Evolutionary conservation across 2,329 filamentous ascomycete genomes (phyloP).

Genomic region (Acarospora socialis): DNA sequence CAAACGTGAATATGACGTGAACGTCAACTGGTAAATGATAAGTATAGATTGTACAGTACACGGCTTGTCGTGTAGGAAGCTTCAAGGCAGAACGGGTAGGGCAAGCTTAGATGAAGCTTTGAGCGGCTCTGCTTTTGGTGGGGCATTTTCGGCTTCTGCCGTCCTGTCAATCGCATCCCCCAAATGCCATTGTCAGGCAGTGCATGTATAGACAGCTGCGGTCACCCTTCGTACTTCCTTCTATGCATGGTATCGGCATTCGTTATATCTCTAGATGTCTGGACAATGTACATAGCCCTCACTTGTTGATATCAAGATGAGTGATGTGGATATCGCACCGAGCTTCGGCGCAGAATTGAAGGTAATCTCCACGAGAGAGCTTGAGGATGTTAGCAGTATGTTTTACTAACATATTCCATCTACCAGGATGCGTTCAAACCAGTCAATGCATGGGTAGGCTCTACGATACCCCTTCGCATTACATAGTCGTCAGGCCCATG

Average conservation of each 20-base stretch:
- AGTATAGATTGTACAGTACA: no score
- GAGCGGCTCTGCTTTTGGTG: no score
- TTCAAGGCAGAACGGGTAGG: no score
- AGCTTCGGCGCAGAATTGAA: conserved; percentile 91
- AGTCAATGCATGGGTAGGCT: conserved; percentile 69
- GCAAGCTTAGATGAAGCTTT: no score
- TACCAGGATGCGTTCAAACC: conserved; percentile 94
- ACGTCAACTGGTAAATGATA: no score
- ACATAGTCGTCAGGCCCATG: conserved; percentile 6
- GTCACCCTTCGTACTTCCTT: neutral
- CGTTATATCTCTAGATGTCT: no score
- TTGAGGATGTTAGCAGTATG: conserved; percentile 7
- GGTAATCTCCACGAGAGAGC: no score
- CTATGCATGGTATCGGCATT: no score
- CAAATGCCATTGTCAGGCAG: neutral
- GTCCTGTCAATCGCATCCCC: neutral
- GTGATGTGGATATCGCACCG: conserved; percentile 66
- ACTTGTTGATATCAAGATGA: conserved; percentile 40
- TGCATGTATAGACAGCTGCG: neutral
- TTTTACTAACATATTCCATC: conserved; percentile 4
- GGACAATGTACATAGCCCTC: neutral
- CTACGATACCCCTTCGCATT: conserved; percentile 12
- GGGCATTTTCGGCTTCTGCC: no score
- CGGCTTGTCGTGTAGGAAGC: no score
- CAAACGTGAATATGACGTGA: no score